Base-by-base conservation (phyloP, 2,329 filamentous ascomycete species). In the Sphaerulina musiva region DNA sequence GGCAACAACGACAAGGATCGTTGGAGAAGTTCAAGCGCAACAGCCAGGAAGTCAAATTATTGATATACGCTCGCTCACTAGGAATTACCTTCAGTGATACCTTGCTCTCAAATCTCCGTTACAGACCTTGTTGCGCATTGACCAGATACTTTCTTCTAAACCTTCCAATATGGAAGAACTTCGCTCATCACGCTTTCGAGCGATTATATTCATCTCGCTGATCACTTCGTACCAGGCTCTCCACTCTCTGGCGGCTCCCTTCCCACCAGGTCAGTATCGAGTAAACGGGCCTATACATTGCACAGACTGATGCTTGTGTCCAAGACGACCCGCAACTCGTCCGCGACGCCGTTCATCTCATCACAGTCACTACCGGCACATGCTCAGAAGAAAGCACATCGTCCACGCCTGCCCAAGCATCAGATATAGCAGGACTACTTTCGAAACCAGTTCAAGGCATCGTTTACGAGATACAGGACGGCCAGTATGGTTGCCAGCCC, bases 201-300 rank as follows among this genome's bases (percentile, higher is more conserved):
- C 48, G 17, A 29, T 41, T 44, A 4, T 51, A n/a, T 43, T 63
- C 26, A 59, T 67, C 45, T 57, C 62, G 52, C 62, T 68, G 59
- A 66, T 66, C 49, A 57, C 53, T 38, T 48, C 61, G 45, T 44
- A 54, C 52, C 65, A 67, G 61, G 58, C 62, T 20, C 56, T 60
- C 43, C 48, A 53, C 31, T 62, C 57, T 46, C 60, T 52, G 20
- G 64, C 63, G 46, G 58, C 59, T 49, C 64, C 65, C 41, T 54
- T 62, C 49, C 49, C 54, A 42, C 51, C 47, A 14, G 59, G 59
- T 57, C 14, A 38, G 54, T 40, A 34, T 4, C 20, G n/a, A 29
- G n/a, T n/a, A 14, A n/a, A 12, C n/a, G 7, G 9, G 6, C 20
- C 36, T 2, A 29, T 41, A 3, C 20, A 41, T 34, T 12, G 8